These are phyloP conservation scores for Backusella tuberculispora DNA, from an alignment of 192 early-diverging fungal genomes.

Conservation along the genomic window DNA sequence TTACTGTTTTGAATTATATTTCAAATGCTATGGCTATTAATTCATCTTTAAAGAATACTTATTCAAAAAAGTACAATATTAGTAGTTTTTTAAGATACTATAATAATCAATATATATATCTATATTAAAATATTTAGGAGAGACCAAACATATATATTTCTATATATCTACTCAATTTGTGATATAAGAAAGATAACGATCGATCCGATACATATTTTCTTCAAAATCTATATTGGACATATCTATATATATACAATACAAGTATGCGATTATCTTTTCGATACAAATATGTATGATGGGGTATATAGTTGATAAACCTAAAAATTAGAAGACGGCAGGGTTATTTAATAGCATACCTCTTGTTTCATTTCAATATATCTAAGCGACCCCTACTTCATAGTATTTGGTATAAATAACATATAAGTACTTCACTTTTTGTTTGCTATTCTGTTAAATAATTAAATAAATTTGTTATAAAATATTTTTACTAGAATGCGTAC, in stretches of 20 bases:
- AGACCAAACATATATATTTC: background rate
- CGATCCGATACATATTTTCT: background rate
- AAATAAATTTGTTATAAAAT: background rate
- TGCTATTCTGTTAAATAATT: background rate
- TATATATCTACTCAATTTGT: background rate
- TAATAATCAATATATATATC: background rate
- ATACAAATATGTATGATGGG: background rate
- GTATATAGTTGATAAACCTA: background rate
- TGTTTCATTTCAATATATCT: background rate
- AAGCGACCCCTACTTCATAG: background rate
- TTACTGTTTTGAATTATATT: background rate
- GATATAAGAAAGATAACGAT: background rate
- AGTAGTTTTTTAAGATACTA: background rate
- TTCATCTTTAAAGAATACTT: too few relatives aligned
- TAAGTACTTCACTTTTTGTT: background rate
- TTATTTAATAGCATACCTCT: background rate
- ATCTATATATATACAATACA: background rate
- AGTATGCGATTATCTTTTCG: background rate
- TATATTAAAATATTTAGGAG: background rate
- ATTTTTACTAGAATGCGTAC: background rate
- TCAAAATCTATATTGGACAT: background rate
- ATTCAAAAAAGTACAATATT: too few relatives aligned
- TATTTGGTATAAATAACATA: constrained; percentile 1
- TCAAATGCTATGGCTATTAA: too few relatives aligned
- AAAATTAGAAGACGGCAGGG: background rate